Evolutionary conservation across 192 early-diverging fungal genomes (phyloP), one percentile per base, ranked within the genome.

Genomic region (Linnemannia schmuckeri): DNA sequence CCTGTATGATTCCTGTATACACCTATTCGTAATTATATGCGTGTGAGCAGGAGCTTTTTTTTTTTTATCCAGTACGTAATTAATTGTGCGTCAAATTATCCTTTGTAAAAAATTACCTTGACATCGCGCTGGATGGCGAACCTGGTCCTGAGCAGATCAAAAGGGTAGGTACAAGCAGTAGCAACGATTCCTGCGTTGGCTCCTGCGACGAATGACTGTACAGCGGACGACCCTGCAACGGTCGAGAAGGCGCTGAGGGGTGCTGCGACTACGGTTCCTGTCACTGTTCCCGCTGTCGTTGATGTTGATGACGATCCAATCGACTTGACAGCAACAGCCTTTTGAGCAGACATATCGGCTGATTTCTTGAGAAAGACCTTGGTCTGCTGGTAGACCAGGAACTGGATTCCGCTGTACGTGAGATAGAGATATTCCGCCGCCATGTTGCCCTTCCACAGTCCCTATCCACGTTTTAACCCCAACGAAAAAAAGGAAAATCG

Each of bases 341-440:
- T 76, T 69, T 88, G 72, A 55, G 70, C 41, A 30, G 82, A 46
- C 3, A 76, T 8, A 18, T 80, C 81, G 30, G 85, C 61, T 30
- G 72, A 42, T 18, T 75, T 80, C 38, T 90, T 83, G 37, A 93
- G 72, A 55, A 85, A 57, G 24, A 70, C 77, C 38, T 91, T 93
- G 10, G 94, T 82, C 63, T 94, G 88, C 69, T 94, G 89, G 74
- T 96, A 98, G 12, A 93, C 88, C 52, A 94, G 89, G 80, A 99
- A 99, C 89, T 99, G 97, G 41, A 93, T 89, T 0, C 94, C 95
- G 18, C 97, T 97, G 79, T 98, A 99, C 0, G 95, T 91, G 63
- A 99, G 82, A 82, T 99, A 99, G 8, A 99, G 91, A 75, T 96
- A 97, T 87, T 96, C 96, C 1, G 98, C 98, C 0, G 97, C 94